Evolutionary conservation across 352 stramenopile species (phyloP).

Genomic region (Pythium coloratum): DNA sequence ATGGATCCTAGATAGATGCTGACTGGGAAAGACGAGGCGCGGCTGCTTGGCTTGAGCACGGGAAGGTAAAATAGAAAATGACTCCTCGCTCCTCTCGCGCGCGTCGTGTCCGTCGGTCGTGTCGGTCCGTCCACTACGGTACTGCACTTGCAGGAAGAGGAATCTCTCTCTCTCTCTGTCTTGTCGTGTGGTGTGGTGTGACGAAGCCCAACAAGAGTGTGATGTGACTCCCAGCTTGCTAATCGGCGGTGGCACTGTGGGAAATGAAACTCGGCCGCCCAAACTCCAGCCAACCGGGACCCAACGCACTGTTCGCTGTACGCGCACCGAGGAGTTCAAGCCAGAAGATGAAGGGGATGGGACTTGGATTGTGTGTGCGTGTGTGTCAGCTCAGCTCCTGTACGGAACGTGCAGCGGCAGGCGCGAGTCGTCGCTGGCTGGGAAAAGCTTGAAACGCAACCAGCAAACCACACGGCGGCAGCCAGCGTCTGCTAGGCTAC

Average conservation of each 20-base stretch:
- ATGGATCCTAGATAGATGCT: background rate
- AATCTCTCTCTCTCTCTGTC: too few relatives aligned
- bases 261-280: background rate
- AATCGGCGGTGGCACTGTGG: background rate
- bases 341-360: slow-evolving; percentile 1
- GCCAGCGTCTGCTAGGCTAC: too few relatives aligned
- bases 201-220: background rate
- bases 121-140: background rate
- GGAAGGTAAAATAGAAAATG: slow-evolving; percentile 6
- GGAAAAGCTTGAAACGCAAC: slow-evolving; percentile 1
- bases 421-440: background rate
- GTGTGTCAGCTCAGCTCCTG: background rate
- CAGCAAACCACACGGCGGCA: background rate
- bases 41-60: background rate
- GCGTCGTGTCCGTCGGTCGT: background rate
- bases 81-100: background rate
- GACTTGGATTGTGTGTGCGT: background rate
- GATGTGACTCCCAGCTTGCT: background rate
- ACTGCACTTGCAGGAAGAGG: background rate
- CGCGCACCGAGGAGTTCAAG: slow-evolving; percentile 6
- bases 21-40: background rate
- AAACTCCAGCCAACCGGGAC: background rate
- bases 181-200: background rate
- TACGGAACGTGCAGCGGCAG: background rate
- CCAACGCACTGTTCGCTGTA: background rate